phyloP scores from a whole-genome alignment of 495 filamentous ascomycete species.

The Talaromyces ruber region DNA sequence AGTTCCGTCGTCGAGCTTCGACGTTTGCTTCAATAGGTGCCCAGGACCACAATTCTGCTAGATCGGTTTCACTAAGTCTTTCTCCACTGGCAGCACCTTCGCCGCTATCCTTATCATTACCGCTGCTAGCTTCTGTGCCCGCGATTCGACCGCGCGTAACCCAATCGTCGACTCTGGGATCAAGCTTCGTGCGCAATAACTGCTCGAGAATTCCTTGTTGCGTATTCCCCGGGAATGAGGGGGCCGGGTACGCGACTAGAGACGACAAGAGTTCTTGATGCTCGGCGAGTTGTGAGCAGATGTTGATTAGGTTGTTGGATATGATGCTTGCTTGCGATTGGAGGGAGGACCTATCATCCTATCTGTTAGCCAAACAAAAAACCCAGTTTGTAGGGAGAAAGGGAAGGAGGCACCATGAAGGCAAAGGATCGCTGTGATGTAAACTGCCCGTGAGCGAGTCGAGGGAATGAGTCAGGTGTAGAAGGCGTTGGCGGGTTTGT shows the following conservation, averaged over 20 bases:
- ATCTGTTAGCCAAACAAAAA: slow-evolving; percentile 22
- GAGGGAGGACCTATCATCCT: slow-evolving; percentile 52
- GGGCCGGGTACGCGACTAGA: slow-evolving; percentile 62
- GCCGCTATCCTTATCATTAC: not conserved
- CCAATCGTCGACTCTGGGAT: slow-evolving; percentile 64
- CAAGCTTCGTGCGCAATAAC: slow-evolving; percentile 72
- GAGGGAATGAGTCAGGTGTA: slow-evolving; percentile 59
- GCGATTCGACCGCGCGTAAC: slow-evolving; percentile 51
- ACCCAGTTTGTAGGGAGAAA: slow-evolving; percentile 9
- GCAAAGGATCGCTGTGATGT: slow-evolving; percentile 46
- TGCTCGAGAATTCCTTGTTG: slow-evolving; percentile 54
- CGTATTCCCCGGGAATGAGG: slow-evolving; percentile 64
- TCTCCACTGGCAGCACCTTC: slow-evolving; percentile 2
- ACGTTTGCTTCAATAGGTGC: slow-evolving; percentile 42
- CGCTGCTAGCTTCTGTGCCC: slow-evolving; percentile 11
- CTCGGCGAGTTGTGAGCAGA: slow-evolving; percentile 49
- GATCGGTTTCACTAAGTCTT: slow-evolving; percentile 27
- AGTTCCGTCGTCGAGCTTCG: slow-evolving; percentile 37
- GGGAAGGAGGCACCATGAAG: slow-evolving; percentile 43
- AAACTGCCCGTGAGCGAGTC: slow-evolving; percentile 49
- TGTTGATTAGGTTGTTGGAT: slow-evolving; percentile 49
- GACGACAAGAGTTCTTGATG: slow-evolving; percentile 53
- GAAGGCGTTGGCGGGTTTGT: slow-evolving; percentile 61
- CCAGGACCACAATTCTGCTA: slow-evolving; percentile 41
- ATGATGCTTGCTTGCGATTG: slow-evolving; percentile 60